Base-by-base conservation (phyloP, 305 asterid genomes). In the Rubia peregrina region DNA sequence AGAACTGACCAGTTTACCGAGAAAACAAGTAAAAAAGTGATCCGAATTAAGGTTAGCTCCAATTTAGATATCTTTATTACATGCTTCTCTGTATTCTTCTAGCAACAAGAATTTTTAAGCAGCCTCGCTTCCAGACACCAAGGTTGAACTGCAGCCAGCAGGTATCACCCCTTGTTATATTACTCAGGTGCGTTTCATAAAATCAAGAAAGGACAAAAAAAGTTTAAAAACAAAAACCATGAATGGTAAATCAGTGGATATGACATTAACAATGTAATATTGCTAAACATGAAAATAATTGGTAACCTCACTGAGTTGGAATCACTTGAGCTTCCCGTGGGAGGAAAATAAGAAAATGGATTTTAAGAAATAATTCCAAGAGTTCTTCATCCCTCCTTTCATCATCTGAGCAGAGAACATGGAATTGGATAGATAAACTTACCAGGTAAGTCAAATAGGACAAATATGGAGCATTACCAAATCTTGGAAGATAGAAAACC, bases 291-390 rank as follows among this genome's bases (percentile, higher is more conserved):
- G 61, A 61, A 26, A 63, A 70, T 65, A 61, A 76, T 53, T 40
- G 70, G 90, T 73, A 70, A 91, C 98, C 98, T 87, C 76, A 79
- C 68, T 2, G 84, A 74, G 71, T 49, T 55, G 71, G 80, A 59
- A 79, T 64, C 78, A 67, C 49, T 71, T 36, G 84, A 69, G 68
- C 33, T 64, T 55, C 95, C 96, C 89, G 84, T 24, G 67, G 68
- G 61, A 75, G 72, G 77, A 38, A 43, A 11, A 36, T 63, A 21
- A 74, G 59, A 38, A 48, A 65, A 68, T 19, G 17, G 13, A 44
- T 40, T 48, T 70, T 43, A 61, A 4, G 57, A 40, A 61, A 14
- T 7, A 22, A 16, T 26, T 41, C 11, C 51, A 48, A 72, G 76
- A 43, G 5, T 64, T 62, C 61, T 19, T 56, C 64, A 33, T 22